A percentile compares a stretch with the other conserved stretches of the same genome.
phyloP scores from a whole-genome alignment of 495 filamentous ascomycete species.

The Penicillium bovifimosum region DNA sequence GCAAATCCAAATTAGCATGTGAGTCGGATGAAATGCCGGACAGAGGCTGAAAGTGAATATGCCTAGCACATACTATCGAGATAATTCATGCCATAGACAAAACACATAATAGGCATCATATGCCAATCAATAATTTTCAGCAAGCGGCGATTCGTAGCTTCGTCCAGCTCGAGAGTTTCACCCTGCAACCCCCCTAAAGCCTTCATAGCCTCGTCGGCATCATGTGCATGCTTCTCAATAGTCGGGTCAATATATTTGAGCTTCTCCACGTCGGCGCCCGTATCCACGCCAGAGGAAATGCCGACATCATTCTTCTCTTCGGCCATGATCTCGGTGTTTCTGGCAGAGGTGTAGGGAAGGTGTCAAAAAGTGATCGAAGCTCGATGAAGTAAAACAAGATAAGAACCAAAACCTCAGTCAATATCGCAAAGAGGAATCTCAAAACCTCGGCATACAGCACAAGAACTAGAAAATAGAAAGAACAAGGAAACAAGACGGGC shows the following conservation, averaged over 20 bases:
- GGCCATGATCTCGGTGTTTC: slow-evolving; percentile 12
- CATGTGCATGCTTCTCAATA: slow-evolving; percentile 48
- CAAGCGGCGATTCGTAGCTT: slow-evolving; percentile 49
- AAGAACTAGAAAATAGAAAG: not conserved
- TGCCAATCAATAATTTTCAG: slow-evolving; percentile 55
- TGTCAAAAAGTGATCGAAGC: too few species aligned
- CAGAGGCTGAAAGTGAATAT: not conserved
- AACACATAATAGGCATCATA: slow-evolving; percentile 58
- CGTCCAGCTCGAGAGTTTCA: slow-evolving; percentile 47
- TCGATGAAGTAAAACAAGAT: not conserved
- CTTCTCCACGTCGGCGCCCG: slow-evolving; percentile 24
- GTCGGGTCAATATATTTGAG: slow-evolving; percentile 27
- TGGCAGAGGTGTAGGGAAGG: not conserved
- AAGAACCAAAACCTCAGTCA: not conserved
- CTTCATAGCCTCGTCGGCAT: slow-evolving; percentile 58
- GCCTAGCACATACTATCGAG: slow-evolving; percentile 45
- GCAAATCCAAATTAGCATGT: not conserved
- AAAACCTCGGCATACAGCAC: not conserved
- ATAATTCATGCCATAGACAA: slow-evolving; percentile 60
- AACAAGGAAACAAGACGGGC: not conserved
- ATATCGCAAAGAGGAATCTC: not conserved
- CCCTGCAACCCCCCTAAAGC: slow-evolving; percentile 46
- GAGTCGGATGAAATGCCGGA: not conserved
- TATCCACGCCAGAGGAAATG: slow-evolving; percentile 20
- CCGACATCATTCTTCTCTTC: slow-evolving; percentile 18